phyloP scores from a whole-genome alignment of 139 green algal species.

The Closterium sp. region DNA sequence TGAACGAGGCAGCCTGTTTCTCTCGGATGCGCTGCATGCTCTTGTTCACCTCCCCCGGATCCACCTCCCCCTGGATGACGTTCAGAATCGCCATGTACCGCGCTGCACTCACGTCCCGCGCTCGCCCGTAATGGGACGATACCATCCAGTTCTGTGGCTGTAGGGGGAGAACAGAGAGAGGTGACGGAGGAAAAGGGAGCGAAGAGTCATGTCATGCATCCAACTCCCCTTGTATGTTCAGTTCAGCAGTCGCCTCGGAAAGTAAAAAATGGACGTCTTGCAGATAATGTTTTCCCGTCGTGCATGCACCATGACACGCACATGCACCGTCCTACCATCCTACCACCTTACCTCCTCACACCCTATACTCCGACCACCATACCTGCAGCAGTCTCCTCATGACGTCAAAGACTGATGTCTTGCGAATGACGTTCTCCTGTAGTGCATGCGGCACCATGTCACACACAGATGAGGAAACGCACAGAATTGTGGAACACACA shows the following conservation, averaged over 20 bases:
- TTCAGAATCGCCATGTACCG: constrained; percentile 99
- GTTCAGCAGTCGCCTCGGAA: constrained; percentile 81
- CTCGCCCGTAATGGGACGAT: constrained; percentile 70
- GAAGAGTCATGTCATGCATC: no score
- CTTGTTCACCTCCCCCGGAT: constrained; percentile 78
- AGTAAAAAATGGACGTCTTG: constrained; percentile 95
- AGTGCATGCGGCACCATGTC: not conserved
- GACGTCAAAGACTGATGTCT: constrained; percentile 97
- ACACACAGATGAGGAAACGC: not conserved
- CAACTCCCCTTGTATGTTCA: no score
- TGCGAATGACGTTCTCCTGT: constrained; percentile 65
- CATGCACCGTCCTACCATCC: no score
- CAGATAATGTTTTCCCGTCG: constrained; percentile 58
- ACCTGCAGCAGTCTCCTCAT: constrained; percentile 76
- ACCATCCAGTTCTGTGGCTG: constrained; percentile 99
- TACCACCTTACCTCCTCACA: not conserved
- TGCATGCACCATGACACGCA: not conserved
- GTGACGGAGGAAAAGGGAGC: no score
- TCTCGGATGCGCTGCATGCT: constrained; percentile 94
- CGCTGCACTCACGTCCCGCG: constrained; percentile 64
- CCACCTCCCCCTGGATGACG: constrained; percentile 93
- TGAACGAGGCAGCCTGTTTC: constrained; percentile 91
- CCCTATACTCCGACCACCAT: not conserved
- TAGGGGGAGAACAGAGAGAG: not conserved
- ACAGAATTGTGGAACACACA: not conserved